Evolutionary conservation across 2,329 filamentous ascomycete species (phyloP), one percentile per base, ranked within the genome.

Genomic region (Neocucurbitaria cava): DNA sequence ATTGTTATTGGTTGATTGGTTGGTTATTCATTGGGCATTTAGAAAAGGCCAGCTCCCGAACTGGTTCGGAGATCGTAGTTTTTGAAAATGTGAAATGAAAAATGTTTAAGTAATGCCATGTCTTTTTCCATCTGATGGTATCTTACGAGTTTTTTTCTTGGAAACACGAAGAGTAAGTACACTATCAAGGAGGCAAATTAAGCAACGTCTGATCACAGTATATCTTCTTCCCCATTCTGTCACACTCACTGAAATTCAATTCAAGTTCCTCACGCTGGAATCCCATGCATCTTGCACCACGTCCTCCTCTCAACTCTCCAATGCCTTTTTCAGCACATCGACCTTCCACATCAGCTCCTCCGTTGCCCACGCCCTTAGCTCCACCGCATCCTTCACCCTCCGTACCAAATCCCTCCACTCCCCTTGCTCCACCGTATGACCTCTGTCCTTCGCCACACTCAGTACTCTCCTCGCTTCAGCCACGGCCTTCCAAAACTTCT

Each of bases 401-500:
- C n/a, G 24, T 1, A 58, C 50, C 46, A 42, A 17, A 9, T 59
- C 49, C 44, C 53, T 54, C 42, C 45, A 47, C 28, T 47, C 50
- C 21, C 30, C 47, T 3, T 44, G 31, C 11, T 45, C 46, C 17
- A 8, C 33, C 15, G 39, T 48, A 33, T 57, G 39, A n/a, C 46
- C 46, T 18, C 39, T 44, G 5, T 54, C 40, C 40, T 43, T 50
- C 15, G 54, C 65, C 18, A 62, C 49, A n/a, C 48, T 40, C 24
- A 60, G 33, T 30, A 59, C 54, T 18, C 47, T 38, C 11, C 46
- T 59, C 18, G 59, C 66, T 3, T 61, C 52, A 17, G 46, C 18
- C 7, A 63, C 52, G 5, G 36, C 5, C 13, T 49, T 52, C 69
- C 69, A 70, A 41, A 69, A 70, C 5, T 40, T 2, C 9, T 52